Conservation (phyloP, 345 rosid species). For the Pelargonium nanum region DNA sequence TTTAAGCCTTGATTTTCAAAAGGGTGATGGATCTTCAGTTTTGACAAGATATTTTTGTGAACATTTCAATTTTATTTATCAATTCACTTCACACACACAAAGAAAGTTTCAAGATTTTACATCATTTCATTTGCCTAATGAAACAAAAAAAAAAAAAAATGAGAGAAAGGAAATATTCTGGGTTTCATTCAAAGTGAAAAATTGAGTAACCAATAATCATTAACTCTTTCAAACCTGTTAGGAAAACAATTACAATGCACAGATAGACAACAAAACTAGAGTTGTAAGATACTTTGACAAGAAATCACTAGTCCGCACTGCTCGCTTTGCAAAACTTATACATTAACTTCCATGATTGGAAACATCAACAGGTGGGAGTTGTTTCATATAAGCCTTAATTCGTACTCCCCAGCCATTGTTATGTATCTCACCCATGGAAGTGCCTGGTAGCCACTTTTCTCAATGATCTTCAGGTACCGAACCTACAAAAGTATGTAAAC, state of each 20-base stretch:
- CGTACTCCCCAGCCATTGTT: constrained; percentile 98
- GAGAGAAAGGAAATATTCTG: neutral
- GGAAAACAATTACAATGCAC: neutral
- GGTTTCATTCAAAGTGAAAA: neutral
- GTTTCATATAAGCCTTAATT: constrained; percentile 60
- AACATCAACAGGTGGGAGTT: neutral
- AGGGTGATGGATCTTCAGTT: too few species aligned
- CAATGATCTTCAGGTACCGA: constrained; percentile 91
- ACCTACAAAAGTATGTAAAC: constrained; percentile 38
- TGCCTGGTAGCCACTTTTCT: constrained; percentile 95
- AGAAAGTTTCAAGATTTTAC: neutral
- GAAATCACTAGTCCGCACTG: neutral
- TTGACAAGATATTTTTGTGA: too few species aligned
- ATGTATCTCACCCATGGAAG: constrained; percentile 99
- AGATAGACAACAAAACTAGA: neutral
- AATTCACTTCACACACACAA: too few species aligned
- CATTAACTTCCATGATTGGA: too few species aligned
- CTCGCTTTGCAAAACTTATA: neutral
- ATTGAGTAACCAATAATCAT: neutral
- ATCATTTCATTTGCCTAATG: neutral
- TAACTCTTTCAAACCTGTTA: neutral
- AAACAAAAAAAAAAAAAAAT: too few species aligned
- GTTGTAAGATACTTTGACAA: neutral
- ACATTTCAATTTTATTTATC: too few species aligned
- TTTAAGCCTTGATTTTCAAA: too few species aligned